Percentiles rank a stretch among this genome's conserved stretches.
Conservation (phyloP, 257 asterid genomes). For the Osmanthus fragrans region DNA sequence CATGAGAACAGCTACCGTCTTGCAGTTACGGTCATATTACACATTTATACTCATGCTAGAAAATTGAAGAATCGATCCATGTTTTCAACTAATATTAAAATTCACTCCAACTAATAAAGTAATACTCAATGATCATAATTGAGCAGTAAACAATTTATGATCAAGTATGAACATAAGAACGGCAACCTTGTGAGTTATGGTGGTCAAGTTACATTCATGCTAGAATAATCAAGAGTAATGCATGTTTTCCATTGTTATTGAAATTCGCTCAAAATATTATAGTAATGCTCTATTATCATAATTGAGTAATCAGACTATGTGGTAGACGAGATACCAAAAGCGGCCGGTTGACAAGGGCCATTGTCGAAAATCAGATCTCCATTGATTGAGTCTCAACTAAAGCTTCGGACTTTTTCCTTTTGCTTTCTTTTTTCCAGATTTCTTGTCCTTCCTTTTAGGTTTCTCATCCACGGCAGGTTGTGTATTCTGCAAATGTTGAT, state of each 20-base stretch:
- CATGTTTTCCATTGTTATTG: neutral
- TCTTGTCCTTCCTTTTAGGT: slow-evolving; percentile 46
- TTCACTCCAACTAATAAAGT: too few species aligned
- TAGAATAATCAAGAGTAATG: too few species aligned
- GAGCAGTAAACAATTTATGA: neutral
- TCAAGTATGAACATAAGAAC: too few species aligned
- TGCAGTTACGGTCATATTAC: neutral
- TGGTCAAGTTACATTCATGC: too few species aligned
- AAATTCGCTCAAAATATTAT: neutral
- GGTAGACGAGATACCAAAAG: neutral
- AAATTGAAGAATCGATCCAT: too few species aligned
- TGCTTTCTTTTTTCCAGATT: slow-evolving; percentile 38
- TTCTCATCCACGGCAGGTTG: slow-evolving; percentile 57
- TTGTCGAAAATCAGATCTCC: slow-evolving; percentile 41
- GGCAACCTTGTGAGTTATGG: neutral
- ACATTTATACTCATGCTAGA: neutral
- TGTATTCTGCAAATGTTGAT: slow-evolving; percentile 70
- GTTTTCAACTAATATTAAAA: neutral
- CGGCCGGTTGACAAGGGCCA: neutral
- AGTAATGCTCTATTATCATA: too few species aligned
- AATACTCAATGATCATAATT: neutral
- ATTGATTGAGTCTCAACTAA: slow-evolving; percentile 38
- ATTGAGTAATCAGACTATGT: neutral
- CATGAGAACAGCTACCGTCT: too few species aligned
- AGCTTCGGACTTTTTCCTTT: slow-evolving; percentile 48